These are phyloP conservation scores for Torulaspora globosa DNA, from an alignment of 1,139 yeast genomes.

Conservation along the genomic window DNA sequence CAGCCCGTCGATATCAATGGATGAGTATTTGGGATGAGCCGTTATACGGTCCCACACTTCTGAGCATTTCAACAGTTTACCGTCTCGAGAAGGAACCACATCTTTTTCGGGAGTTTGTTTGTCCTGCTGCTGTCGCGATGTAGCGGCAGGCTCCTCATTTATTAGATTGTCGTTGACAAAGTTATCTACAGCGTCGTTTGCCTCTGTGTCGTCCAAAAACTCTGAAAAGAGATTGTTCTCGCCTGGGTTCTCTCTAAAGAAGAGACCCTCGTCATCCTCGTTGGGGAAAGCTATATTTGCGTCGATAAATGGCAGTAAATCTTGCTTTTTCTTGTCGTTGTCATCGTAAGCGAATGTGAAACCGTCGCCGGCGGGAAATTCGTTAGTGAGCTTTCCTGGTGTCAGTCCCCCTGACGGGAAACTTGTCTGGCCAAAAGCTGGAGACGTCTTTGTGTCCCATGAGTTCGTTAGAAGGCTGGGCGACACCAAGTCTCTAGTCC, in stretches of 20 bases:
- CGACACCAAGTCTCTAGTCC: background rate
- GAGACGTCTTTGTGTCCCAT: conserved; percentile 13
- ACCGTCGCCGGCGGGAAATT: background rate
- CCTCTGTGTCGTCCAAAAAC: conserved; percentile 15
- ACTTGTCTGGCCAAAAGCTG: conserved; percentile 9
- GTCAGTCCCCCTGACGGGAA: conserved; percentile 1
- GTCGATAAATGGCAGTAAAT: conserved; percentile 13
- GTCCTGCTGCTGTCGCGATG: conserved; percentile 6
- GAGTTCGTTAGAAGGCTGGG: conserved; percentile 12
- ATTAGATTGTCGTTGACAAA: conserved; percentile 14
- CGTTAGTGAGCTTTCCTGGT: conserved; percentile 1
- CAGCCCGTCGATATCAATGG: conserved; percentile 87
- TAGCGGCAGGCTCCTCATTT: conserved; percentile 20
- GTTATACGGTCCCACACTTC: conserved; percentile 97
- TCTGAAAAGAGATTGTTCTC: conserved; percentile 14
- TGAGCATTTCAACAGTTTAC: conserved; percentile 61
- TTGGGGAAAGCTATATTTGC: conserved; percentile 15
- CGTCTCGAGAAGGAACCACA: conserved; percentile 51
- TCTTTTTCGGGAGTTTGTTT: conserved; percentile 29
- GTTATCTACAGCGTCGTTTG: conserved; percentile 6
- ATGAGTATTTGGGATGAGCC: conserved; percentile 88
- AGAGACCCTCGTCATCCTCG: conserved; percentile 11
- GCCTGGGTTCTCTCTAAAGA: conserved; percentile 13
- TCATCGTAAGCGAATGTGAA: background rate
- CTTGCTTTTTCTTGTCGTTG: background rate